Conservation (phyloP, 108 stramenopile genomes). For the Discostella pseudostelligera region DNA sequence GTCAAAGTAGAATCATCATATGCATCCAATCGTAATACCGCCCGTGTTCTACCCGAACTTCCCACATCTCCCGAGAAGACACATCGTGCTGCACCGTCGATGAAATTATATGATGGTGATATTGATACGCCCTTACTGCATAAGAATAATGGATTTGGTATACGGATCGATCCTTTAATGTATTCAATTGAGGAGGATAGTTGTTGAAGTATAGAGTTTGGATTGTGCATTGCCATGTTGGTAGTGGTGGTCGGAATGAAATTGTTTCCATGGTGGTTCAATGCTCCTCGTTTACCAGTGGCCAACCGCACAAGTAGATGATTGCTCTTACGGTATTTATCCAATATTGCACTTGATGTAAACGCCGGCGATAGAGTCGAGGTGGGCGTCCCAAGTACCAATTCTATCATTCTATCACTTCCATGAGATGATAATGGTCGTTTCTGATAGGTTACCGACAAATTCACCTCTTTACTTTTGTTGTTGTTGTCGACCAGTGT, state of each 20-base stretch:
- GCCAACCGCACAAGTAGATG: conserved; percentile 34
- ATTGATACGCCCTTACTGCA: conserved; percentile 19
- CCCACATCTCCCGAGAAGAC: conserved; percentile 42
- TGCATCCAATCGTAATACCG: conserved; percentile 40
- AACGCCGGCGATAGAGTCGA: conserved; percentile 9
- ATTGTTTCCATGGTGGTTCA: no score
- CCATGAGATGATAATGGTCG: conserved; percentile 6
- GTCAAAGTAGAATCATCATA: conserved; percentile 49
- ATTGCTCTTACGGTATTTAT: conserved; percentile 19
- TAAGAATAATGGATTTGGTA: conserved; percentile 30
- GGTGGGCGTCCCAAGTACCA: conserved; percentile 28
- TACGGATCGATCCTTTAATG: conserved; percentile 24
- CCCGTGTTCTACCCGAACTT: conserved; percentile 33
- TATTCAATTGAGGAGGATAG: conserved; percentile 27
- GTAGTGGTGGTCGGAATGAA: no score
- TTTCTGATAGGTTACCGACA: not conserved
- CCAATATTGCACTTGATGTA: conserved; percentile 1
- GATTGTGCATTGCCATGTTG: no score
- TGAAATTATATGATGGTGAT: conserved; percentile 39
- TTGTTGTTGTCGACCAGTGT: not conserved
- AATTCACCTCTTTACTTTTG: not conserved
- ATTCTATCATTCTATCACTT: conserved; percentile 11
- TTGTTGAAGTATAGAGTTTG: no score
- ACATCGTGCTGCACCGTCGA: conserved; percentile 31
- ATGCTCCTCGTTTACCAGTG: conserved; percentile 3